Base-by-base conservation (phyloP, 75 land plant species). In the Pseudotsuga menziesii region DNA sequence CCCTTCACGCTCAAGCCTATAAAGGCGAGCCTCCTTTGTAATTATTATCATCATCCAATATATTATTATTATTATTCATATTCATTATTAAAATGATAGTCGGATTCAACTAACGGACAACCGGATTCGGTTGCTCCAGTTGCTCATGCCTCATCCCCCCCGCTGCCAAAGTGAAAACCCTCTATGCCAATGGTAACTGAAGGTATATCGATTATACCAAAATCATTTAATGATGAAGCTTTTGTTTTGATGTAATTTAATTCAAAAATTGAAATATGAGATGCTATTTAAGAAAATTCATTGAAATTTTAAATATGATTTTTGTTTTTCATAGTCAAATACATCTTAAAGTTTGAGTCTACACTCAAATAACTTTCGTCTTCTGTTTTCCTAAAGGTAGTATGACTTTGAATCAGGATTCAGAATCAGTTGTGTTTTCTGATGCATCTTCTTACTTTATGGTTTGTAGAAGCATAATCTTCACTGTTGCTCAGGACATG, bases 321-420 rank as follows among this genome's bases (percentile, higher is more conserved):
- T 27, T 1, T 39, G 3, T 69, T 69, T 69, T 69, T 41, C 72
- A 41, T 69, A 23, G 23, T 69, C n/a, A 39, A 8, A 41, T 66
- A 35, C 39, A 41, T 69, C 14, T 41, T 20, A 41, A 69, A 69
- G 41, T 22, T 69, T 41, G 72, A 69, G 72, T 69, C 9, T 69
- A 36, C 20, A 69, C 22, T 69, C 52, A 1, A 69, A 69, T 16
- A 69, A 20, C 41, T 5, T 41, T 69, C 23, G 22, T 69, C 54
- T 41, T 67, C 4, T 67, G 35, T 20, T 67, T 8, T 35, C 22
- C n/a, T 19, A 20, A 35, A 7, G 23, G 39, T 20, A 44, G 12
- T 17, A 35, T 36, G 7, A 15, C 17, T 63, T 39, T 27, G 32
- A 63, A 29, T 63, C 20, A 63, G 67, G 32, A 29, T 63, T 63